Evolutionary conservation across 495 filamentous ascomycete species (phyloP).

Genomic region (Penicillium ucsense): DNA sequence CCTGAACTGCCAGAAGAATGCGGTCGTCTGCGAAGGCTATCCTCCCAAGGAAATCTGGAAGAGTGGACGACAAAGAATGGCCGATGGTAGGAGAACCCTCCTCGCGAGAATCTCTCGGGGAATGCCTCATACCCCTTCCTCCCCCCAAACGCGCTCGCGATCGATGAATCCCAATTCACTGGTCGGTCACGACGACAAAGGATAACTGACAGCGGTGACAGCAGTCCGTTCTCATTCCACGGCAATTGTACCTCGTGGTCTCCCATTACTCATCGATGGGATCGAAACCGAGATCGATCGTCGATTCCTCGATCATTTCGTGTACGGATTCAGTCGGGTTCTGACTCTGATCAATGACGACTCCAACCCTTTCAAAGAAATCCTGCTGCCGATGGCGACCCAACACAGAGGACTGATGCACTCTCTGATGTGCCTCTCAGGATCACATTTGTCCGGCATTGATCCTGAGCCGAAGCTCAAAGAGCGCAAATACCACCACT

Average conservation of each 20-base stretch:
- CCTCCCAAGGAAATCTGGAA: constrained; percentile 83
- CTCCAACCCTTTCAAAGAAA: constrained; percentile 82
- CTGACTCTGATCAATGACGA: constrained; percentile 76
- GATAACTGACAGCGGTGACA: neutral
- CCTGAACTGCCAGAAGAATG: constrained; percentile 88
- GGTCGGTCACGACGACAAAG: too few species aligned
- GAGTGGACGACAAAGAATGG: constrained; percentile 65
- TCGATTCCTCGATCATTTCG: constrained; percentile 80
- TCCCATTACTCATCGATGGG: constrained; percentile 73
- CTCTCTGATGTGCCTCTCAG: constrained; percentile 77
- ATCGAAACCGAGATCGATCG: constrained; percentile 79
- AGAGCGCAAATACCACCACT: constrained; percentile 40
- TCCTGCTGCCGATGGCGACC: constrained; percentile 77
- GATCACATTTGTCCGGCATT: constrained; percentile 59
- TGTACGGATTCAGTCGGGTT: constrained; percentile 67
- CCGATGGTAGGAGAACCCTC: constrained; percentile 51
- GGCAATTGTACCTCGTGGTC: constrained; percentile 42
- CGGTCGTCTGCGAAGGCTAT: constrained; percentile 86
- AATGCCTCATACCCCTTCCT: too few species aligned
- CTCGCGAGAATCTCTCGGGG: neutral
- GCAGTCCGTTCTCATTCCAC: constrained; percentile 27
- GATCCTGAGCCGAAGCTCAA: constrained; percentile 35
- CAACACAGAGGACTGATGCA: constrained; percentile 85
- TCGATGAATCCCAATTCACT: too few species aligned
- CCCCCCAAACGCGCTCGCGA: neutral